Percentiles rank a stretch among this genome's conserved stretches.
Conservation (phyloP, 352 stramenopile genomes). For the Chrysophaeum taylorii region DNA sequence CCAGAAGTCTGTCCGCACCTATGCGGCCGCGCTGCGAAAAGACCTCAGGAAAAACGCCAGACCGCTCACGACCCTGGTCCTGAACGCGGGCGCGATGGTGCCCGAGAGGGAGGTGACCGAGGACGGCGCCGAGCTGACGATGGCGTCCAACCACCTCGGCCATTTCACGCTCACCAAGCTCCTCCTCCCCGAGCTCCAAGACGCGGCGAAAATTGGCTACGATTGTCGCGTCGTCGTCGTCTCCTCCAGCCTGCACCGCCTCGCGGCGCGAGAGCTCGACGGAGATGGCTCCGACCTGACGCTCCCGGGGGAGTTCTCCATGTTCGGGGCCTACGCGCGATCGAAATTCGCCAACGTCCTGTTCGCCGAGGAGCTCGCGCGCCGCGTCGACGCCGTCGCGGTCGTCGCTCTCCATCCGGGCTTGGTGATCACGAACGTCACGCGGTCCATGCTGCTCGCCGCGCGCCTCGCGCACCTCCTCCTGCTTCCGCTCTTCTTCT, state of each 20-base stretch:
- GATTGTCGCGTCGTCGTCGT: not conserved
- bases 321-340: not conserved
- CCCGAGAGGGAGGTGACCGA: not conserved
- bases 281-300: not conserved
- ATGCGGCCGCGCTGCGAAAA: not conserved
- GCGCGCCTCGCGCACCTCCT: not conserved
- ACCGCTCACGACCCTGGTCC: not conserved
- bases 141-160: constrained; percentile 6
- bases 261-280: not conserved
- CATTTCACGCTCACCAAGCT: not conserved
- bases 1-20: not conserved
- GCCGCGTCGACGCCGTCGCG: not conserved
- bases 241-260: not conserved
- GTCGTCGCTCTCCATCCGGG: not conserved
- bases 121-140: not conserved
- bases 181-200: not conserved
- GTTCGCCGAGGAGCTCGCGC: not conserved
- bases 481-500: not conserved
- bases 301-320: not conserved
- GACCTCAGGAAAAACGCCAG: not conserved
- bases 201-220: not conserved
- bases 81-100: constrained; percentile 13
- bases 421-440: constrained; percentile 5
- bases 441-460: not conserved
- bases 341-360: constrained; percentile 8